phyloP scores from a whole-genome alignment of 257 asterid genomes.

The Phtheirospermum japonicum region DNA sequence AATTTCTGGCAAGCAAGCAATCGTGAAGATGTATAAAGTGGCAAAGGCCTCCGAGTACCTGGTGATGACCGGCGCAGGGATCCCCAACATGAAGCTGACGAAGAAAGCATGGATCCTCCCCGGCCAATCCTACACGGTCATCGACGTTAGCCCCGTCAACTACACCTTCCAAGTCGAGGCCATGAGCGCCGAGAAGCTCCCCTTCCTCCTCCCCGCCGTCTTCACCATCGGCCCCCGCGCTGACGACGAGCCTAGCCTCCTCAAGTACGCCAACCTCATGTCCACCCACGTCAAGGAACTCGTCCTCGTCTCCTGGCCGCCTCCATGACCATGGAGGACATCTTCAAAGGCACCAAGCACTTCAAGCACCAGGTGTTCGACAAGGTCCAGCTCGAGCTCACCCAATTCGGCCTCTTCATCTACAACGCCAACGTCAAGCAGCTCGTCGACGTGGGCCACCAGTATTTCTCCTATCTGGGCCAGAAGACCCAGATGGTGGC shows the following conservation, averaged over 20 bases:
- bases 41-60: slow-evolving; percentile 69
- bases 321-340: slow-evolving; percentile 70
- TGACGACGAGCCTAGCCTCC: slow-evolving; percentile 42
- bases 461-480: slow-evolving; percentile 64
- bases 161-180: slow-evolving; percentile 76
- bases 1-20: too few species aligned
- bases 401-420: slow-evolving; percentile 59
- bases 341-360: slow-evolving; percentile 56
- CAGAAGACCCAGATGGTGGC: slow-evolving; percentile 68
- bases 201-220: slow-evolving; percentile 68
- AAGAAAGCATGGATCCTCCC: slow-evolving; percentile 65
- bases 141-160: slow-evolving; percentile 65
- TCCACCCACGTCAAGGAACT: slow-evolving; percentile 57
- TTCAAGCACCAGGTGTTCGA: too few species aligned
- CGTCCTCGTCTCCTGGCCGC: slow-evolving; percentile 65
- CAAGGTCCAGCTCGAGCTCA: slow-evolving; percentile 62
- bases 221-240: slow-evolving; percentile 66
- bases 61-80: slow-evolving; percentile 58
- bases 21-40: slow-evolving; percentile 53
- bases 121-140: slow-evolving; percentile 42
- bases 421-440: slow-evolving; percentile 73
- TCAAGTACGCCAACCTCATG: slow-evolving; percentile 59
- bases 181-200: slow-evolving; percentile 76
- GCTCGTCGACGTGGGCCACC: slow-evolving; percentile 68
- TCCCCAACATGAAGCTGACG: slow-evolving; percentile 41